phyloP scores from a whole-genome alignment of 768 basidiomycete species.

The Trametes maxima region DNA sequence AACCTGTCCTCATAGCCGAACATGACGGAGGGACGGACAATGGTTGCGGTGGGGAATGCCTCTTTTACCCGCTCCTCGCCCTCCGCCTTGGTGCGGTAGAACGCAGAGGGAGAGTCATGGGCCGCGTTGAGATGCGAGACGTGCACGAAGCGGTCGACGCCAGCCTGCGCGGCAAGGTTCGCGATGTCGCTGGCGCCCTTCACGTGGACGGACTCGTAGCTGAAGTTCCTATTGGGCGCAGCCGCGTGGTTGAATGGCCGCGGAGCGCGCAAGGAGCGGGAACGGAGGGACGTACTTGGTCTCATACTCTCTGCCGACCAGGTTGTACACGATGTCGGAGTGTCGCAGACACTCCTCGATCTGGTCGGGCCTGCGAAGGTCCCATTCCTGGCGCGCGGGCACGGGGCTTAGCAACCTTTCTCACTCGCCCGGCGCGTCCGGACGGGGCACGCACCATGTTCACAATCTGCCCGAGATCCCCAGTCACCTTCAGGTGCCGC shows the following conservation, averaged over 20 bases:
- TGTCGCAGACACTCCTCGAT: conserved; percentile 93
- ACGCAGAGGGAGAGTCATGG: conserved; percentile 71
- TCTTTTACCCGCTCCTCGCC: conserved; percentile 87
- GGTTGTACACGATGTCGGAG: conserved; percentile 96
- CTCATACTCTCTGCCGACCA: conserved; percentile 91
- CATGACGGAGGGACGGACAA: conserved; percentile 83
- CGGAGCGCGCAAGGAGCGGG: conserved; percentile 11
- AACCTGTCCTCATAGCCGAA: conserved; percentile 96
- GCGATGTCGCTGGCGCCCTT: conserved; percentile 86
- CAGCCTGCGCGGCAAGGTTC: conserved; percentile 69
- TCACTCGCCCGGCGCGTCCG: conserved; percentile 21
- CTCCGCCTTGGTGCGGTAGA: conserved; percentile 87
- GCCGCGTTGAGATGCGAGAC: conserved; percentile 95
- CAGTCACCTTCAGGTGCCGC: conserved; percentile 87
- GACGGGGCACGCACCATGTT: conserved; percentile 66
- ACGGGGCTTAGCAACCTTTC: conserved; percentile 3
- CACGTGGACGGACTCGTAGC: conserved; percentile 79
- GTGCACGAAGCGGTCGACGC: conserved; percentile 87
- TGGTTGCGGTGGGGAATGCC: conserved; percentile 83
- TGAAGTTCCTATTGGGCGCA: conserved; percentile 71
- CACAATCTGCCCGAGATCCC: conserved; percentile 95
- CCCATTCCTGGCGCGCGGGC: conserved; percentile 78
- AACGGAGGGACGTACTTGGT: conserved; percentile 69
- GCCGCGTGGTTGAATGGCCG: background rate
- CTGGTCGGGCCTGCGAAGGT: conserved; percentile 85